These are phyloP conservation scores for Nannochloris sp. DNA, from an alignment of 139 green algal species.

Conservation along the genomic window DNA sequence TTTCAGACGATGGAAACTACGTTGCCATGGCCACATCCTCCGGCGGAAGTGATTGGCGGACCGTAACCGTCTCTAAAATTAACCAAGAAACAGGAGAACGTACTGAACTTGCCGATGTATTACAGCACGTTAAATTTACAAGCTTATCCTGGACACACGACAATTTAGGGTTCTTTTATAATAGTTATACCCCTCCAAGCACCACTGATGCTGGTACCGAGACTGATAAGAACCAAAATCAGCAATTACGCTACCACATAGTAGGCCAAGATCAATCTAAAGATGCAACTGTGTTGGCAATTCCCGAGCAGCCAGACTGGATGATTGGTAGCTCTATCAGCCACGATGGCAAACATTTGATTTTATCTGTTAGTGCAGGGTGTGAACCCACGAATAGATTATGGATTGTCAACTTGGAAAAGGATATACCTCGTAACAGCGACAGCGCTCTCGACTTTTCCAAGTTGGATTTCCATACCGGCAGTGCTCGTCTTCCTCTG, in stretches of 20 bases:
- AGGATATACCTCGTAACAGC: constrained; percentile 14
- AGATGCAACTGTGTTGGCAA: constrained; percentile 53
- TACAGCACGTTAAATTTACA: constrained; percentile 82
- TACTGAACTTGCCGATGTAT: constrained; percentile 54
- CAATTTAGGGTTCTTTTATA: constrained; percentile 88
- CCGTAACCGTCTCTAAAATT: constrained; percentile 56
- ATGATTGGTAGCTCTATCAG: constrained; percentile 66
- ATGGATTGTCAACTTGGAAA: constrained; percentile 55
- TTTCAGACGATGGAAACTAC: constrained; percentile 65
- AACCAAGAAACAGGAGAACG: constrained; percentile 34
- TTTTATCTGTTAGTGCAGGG: constrained; percentile 63
- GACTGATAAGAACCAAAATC: constrained; percentile 64
- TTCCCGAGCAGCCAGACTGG: constrained; percentile 51
- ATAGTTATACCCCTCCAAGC: constrained; percentile 14
- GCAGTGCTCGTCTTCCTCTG: constrained; percentile 20
- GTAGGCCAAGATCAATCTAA: constrained; percentile 62
- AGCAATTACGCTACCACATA: constrained; percentile 81
- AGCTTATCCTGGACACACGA: constrained; percentile 82
- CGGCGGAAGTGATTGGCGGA: constrained; percentile 72
- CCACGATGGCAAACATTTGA: constrained; percentile 77
- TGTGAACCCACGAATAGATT: constrained; percentile 77
- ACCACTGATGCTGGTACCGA: constrained; percentile 67
- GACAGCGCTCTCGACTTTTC: constrained; percentile 42
- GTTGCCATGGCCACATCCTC: constrained; percentile 65
- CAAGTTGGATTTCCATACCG: constrained; percentile 44